These are phyloP conservation scores for Trichopus zeylanicus DNA, from an alignment of 116 monocot genomes.

Conservation along the genomic window DNA sequence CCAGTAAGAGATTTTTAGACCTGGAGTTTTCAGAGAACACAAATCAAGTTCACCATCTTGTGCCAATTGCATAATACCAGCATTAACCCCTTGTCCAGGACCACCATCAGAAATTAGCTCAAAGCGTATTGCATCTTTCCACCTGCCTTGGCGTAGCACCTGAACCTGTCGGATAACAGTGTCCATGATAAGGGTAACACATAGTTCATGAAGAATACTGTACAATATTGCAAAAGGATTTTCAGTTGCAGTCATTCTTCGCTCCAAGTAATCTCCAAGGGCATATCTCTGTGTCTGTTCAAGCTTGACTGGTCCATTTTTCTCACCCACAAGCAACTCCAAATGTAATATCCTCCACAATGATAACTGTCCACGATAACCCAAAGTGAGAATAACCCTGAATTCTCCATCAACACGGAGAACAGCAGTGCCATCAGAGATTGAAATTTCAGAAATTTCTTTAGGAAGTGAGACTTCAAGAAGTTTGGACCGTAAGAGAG, in stretches of 20 bases:
- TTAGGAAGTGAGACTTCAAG: conserved; percentile 67
- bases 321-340: conserved; percentile 92
- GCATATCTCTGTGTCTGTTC: conserved; percentile 77
- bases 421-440: conserved; percentile 68
- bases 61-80: conserved; percentile 21
- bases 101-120: conserved; percentile 68
- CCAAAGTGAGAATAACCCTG: conserved; percentile 81
- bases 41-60: conserved; percentile 79
- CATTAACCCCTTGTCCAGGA: conserved; percentile 40
- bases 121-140: conserved; percentile 94
- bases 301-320: conserved; percentile 56
- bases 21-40: conserved; percentile 59
- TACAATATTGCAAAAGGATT: conserved; percentile 78
- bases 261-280: conserved; percentile 94
- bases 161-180: conserved; percentile 86
- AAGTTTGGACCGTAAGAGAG: conserved; percentile 71
- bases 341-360: conserved; percentile 93
- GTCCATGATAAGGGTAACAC: conserved; percentile 91
- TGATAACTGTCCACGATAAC: conserved; percentile 82
- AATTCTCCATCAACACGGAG: conserved; percentile 86
- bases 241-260: conserved; percentile 85
- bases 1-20: conserved; percentile 88
- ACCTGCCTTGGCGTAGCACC: conserved; percentile 76
- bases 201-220: conserved; percentile 84
- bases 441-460: conserved; percentile 63